These are phyloP conservation scores for Paecilomyces sp. DNA, from an alignment of 2,329 filamentous ascomycete species.

Conservation along the genomic window DNA sequence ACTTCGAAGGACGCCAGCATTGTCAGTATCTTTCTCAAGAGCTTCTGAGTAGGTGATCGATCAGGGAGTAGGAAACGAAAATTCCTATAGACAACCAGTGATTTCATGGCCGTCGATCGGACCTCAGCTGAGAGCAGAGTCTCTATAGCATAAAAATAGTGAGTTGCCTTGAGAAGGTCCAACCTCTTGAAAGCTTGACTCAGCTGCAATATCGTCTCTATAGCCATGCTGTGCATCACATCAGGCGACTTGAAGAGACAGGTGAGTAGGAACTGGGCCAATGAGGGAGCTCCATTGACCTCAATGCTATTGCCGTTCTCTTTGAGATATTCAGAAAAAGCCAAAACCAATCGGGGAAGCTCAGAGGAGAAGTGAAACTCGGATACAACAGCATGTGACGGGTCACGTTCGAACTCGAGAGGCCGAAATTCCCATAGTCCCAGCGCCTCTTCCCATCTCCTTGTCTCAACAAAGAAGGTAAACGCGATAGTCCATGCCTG, in stretches of 20 bases:
- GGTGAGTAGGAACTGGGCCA: slow-evolving; percentile 19
- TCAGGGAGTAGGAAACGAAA: slow-evolving; percentile 26
- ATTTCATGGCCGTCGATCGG: slow-evolving; percentile 19
- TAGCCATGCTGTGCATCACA: slow-evolving; percentile 18
- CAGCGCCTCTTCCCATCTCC: slow-evolving; percentile 24
- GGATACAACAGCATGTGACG: slow-evolving; percentile 9
- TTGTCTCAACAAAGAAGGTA: slow-evolving; percentile 20
- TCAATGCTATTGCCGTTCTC: not conserved
- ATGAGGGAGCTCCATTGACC: not conserved
- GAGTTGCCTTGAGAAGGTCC: slow-evolving; percentile 12
- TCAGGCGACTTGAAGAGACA: slow-evolving; percentile 17
- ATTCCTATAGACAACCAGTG: slow-evolving; percentile 35
- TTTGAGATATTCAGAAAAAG: slow-evolving; percentile 15
- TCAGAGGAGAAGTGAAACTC: slow-evolving; percentile 7
- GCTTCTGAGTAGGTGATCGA: slow-evolving; percentile 10
- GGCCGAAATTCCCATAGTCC: slow-evolving; percentile 22
- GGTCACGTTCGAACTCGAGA: slow-evolving; percentile 3
- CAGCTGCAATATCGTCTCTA: slow-evolving; percentile 23
- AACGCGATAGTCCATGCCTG: slow-evolving; percentile 24
- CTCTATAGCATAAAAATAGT: slow-evolving; percentile 23
- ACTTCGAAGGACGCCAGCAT: slow-evolving; percentile 21
- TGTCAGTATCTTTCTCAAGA: slow-evolving; percentile 19
- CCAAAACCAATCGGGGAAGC: slow-evolving; percentile 14
- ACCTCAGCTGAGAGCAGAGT: slow-evolving; percentile 20
- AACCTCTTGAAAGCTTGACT: slow-evolving; percentile 17